Percentiles rank a stretch among this genome's conserved stretches.
Conservation (phyloP, 192 early-diverging fungal species). For the Coemansia sp. region DNA sequence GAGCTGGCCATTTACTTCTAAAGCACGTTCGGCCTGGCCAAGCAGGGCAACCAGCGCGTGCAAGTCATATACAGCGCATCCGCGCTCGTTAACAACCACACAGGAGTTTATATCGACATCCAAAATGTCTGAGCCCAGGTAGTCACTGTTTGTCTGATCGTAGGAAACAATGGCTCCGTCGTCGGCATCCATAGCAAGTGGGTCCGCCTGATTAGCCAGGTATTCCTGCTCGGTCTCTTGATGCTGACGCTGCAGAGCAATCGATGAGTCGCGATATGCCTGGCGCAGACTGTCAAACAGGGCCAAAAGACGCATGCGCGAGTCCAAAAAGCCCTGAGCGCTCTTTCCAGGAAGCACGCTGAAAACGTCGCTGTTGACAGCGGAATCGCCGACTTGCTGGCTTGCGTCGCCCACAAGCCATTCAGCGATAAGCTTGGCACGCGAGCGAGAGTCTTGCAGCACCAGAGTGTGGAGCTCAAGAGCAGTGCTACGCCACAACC, state of each 20-base stretch:
- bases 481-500: conserved; percentile 84
- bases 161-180: neutral
- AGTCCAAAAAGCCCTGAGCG: conserved; percentile 30
- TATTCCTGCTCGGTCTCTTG: conserved; percentile 27
- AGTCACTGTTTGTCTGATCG: conserved; percentile 60
- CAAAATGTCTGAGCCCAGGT: conserved; percentile 71
- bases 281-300: conserved; percentile 45
- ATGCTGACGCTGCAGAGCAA: conserved; percentile 23
- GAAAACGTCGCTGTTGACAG: conserved; percentile 21
- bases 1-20: conserved; percentile 54
- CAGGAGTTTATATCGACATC: conserved; percentile 58
- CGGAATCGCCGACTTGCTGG: conserved; percentile 10
- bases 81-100: conserved; percentile 57
- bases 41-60: conserved; percentile 65
- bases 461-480: conserved; percentile 81
- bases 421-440: conserved; percentile 45
- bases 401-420: conserved; percentile 50
- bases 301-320: conserved; percentile 48
- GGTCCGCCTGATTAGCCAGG: neutral
- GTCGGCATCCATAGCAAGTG: conserved; percentile 32
- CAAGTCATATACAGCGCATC: conserved; percentile 69
- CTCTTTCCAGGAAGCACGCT: conserved; percentile 17
- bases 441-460: conserved; percentile 46
- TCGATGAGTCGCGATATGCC: conserved; percentile 39
- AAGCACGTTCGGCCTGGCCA: conserved; percentile 38